phyloP scores from a whole-genome alignment of 2,329 filamentous ascomycete species.

The Arthrinium phaeospermum region DNA sequence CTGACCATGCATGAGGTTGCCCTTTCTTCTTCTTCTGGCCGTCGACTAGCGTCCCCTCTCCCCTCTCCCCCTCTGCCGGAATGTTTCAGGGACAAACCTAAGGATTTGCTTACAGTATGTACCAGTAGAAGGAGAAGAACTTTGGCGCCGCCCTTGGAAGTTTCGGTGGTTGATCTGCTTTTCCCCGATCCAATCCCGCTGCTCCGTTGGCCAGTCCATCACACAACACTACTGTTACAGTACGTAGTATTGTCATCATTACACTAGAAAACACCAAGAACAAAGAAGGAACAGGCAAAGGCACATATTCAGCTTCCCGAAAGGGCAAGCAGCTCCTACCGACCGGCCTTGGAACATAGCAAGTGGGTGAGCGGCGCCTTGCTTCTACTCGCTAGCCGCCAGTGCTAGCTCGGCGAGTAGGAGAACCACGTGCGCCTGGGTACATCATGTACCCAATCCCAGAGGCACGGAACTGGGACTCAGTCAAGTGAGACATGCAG shows the following conservation, averaged over 20 bases:
- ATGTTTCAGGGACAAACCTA: background rate
- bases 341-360: background rate
- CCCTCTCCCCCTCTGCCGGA: background rate
- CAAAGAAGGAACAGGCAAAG: background rate
- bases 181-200: background rate
- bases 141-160: conserved; percentile 2
- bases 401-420: conserved; percentile 4
- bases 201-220: background rate
- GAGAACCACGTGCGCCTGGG: conserved; percentile 5
- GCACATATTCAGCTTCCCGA: background rate
- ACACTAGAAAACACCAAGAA: conserved; percentile 1
- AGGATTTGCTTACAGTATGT: background rate
- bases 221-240: background rate
- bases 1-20: background rate
- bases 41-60: background rate
- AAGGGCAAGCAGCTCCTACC: background rate
- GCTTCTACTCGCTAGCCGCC: conserved; percentile 10
- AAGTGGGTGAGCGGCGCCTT: conserved; percentile 5
- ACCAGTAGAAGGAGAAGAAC: background rate
- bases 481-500: conserved; percentile 8
- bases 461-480: background rate
- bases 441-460: background rate
- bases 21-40: background rate
- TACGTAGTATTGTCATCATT: conserved; percentile 3
- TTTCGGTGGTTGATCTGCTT: background rate